Base-by-base conservation (phyloP, 495 filamentous ascomycete species). In the Tuber magnatum region DNA sequence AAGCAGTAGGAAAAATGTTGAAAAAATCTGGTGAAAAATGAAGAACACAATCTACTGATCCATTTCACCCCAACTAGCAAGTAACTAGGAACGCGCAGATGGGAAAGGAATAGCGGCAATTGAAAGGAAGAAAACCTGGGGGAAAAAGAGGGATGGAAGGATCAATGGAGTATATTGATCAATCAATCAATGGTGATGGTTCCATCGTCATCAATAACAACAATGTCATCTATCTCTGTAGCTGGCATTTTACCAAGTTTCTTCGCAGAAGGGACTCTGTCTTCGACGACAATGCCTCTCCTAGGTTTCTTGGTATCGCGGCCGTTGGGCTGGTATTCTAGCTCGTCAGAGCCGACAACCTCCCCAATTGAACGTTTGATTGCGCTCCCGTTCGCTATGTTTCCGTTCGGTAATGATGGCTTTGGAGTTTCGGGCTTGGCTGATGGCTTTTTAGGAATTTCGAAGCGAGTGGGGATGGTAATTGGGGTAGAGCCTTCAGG, bases 201-300 rank as follows among this genome's bases (percentile, higher is more conserved):
- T 79, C 83, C 88, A 71, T 90, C 87, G 82, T 91, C 91, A 73
- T 92, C 88, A 7, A 89, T 69, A 24, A 89, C 75, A 39, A 88
- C 83, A 22, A 86, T 82, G 16, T 86, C 85, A n/a, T 86, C 83
- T 39, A 69, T 68, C 44, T 69, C 32, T 43, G 75, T 80, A 41
- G 75, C 69, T 35, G 68, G 40, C 35, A 71, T 75, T 44, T 77
- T 81, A 44, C 44, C 51, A 43, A 44, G 71, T 32, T 76, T 82
- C 69, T 68, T 74, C 35, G 70, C 51, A 35, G 42, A 42, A 38
- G 44, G 73, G 51, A 56, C 68, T 69, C 72, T 75, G 12, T 61
- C 71, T 46, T 78, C 73, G 5, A 78, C 81, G 22, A 80, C 81
- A 16, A 81, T 73, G 38, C 78, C 75, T 28, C 74, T 82, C 80